Evolutionary conservation across 2,329 filamentous ascomycete species (phyloP).

Genomic region (Davidsoniella eucalypti): DNA sequence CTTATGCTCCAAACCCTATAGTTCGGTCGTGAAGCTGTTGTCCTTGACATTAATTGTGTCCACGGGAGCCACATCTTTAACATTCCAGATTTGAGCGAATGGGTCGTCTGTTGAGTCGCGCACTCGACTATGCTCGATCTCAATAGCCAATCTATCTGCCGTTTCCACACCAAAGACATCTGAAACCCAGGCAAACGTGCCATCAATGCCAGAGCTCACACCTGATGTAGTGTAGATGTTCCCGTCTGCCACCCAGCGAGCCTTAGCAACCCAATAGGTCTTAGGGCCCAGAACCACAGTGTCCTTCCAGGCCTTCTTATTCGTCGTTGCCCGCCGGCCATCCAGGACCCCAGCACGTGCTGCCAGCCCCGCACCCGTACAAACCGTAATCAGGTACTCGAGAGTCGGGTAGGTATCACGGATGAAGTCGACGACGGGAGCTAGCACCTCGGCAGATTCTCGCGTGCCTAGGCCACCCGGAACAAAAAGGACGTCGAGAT

Average conservation of each 20-base stretch:
- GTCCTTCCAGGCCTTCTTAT: conserved; percentile 40
- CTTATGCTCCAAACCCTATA: too few relatives aligned
- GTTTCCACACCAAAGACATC: background rate
- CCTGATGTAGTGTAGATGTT: conserved; percentile 52
- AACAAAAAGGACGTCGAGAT: conserved; percentile 48
- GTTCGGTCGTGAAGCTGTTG: too few relatives aligned
- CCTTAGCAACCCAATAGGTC: conserved; percentile 43
- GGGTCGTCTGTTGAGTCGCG: background rate
- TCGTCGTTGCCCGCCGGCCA: conserved; percentile 45
- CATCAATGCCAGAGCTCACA: conserved; percentile 18
- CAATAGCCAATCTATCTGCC: background rate
- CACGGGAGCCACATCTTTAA: background rate
- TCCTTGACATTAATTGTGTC: too few relatives aligned
- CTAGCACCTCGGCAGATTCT: conserved; percentile 18
- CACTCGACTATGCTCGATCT: conserved; percentile 2
- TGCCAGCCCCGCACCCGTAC: conserved; percentile 44
- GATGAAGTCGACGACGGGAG: conserved; percentile 25
- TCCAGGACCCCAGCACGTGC: conserved; percentile 44
- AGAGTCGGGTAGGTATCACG: conserved; percentile 28
- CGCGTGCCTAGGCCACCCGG: conserved; percentile 43
- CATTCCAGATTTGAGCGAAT: conserved; percentile 2
- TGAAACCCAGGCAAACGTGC: background rate
- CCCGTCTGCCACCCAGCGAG: conserved; percentile 48
- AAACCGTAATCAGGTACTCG: conserved; percentile 45
- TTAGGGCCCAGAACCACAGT: conserved; percentile 30